A percentile compares a stretch with the other conserved stretches of the same genome.
Evolutionary conservation across 2,329 filamentous ascomycete species (phyloP).

Genomic region (Lecanicillium sp.): DNA sequence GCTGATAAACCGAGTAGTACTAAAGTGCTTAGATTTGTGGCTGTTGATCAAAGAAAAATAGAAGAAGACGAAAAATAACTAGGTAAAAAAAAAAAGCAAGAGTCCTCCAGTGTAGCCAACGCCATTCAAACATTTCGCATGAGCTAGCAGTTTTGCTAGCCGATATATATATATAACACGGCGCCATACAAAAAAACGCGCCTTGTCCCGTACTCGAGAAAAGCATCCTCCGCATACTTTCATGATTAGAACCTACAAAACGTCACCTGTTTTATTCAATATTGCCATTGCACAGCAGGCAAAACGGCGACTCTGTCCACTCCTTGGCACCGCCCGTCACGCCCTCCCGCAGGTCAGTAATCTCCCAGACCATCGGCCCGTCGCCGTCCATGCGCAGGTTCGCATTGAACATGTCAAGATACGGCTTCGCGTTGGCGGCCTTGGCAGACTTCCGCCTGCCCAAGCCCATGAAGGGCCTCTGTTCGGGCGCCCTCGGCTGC

Average conservation of each 20-base stretch:
- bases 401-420: constrained; percentile 47
- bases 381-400: constrained; percentile 39
- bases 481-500: too few relatives aligned
- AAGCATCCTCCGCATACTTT: too few relatives aligned
- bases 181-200: too few relatives aligned
- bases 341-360: constrained; percentile 44
- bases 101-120: too few relatives aligned
- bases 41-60: too few relatives aligned
- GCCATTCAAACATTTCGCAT: too few relatives aligned
- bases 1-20: too few relatives aligned
- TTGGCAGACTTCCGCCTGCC: constrained; percentile 34
- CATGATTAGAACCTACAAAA: background rate
- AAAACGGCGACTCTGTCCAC: constrained; percentile 46
- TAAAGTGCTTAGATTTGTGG: too few relatives aligned
- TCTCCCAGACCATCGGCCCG: constrained; percentile 44
- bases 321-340: constrained; percentile 43
- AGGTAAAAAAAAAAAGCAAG: background rate
- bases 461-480: constrained; percentile 19
- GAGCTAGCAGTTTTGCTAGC: background rate
- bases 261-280: constrained; percentile 32
- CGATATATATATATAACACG: constrained; percentile 1
- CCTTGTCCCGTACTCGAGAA: too few relatives aligned
- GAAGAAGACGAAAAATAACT: too few relatives aligned
- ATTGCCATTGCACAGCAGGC: constrained; percentile 43
- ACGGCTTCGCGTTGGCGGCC: constrained; percentile 35